phyloP scores from a whole-genome alignment of 345 rosid genomes.

The Orychophragmus violaceus region DNA sequence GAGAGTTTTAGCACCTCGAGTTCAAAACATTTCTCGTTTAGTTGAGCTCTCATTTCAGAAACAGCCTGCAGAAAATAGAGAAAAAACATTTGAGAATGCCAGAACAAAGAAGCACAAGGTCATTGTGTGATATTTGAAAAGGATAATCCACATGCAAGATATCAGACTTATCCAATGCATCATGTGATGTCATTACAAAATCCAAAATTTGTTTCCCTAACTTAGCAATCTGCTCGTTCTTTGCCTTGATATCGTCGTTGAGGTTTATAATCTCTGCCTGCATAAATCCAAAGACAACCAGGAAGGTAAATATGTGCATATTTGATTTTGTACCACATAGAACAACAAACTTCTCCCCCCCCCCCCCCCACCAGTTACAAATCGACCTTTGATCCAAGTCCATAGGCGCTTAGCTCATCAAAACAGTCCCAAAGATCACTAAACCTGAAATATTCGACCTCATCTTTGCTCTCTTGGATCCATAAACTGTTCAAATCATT shows the following conservation, averaged over 20 bases:
- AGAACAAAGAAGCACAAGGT: neutral
- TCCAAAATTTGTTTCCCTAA: constrained; percentile 74
- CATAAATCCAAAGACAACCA: constrained; percentile 21
- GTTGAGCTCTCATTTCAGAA: constrained; percentile 62
- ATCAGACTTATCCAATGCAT: constrained; percentile 55
- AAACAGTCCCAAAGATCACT: no score
- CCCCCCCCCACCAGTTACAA: no score
- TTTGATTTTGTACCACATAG: no score
- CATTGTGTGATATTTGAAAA: constrained; percentile 5
- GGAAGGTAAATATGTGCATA: constrained; percentile 10
- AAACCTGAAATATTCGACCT: no score
- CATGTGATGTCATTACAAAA: constrained; percentile 50
- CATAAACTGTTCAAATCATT: no score
- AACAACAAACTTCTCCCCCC: no score
- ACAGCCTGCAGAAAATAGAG: constrained; percentile 50
- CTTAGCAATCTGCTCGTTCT: constrained; percentile 63
- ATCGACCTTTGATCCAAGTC: no score
- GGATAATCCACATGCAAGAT: constrained; percentile 49
- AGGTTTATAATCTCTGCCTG: constrained; percentile 64
- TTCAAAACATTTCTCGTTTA: no score
- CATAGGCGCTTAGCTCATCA: no score
- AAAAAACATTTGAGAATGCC: constrained; percentile 11
- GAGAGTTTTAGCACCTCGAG: constrained; percentile 59
- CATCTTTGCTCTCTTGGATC: no score
- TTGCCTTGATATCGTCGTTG: constrained; percentile 57